phyloP scores from a whole-genome alignment of 176 grass and related monocot species.

The Cenchrus purpureus region DNA sequence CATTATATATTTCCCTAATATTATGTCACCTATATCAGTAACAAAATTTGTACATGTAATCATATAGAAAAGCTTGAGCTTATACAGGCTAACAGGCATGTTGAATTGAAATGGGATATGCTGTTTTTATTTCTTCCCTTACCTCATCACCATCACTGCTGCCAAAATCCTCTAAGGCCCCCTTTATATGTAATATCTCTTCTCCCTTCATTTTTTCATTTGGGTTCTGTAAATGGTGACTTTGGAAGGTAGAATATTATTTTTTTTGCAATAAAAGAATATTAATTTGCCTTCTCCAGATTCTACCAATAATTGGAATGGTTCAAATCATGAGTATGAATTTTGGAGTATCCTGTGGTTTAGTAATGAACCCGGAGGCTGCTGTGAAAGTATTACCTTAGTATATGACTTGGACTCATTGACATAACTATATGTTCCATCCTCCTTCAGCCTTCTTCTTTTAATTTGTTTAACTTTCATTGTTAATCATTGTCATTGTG shows the following conservation, averaged over 20 bases:
- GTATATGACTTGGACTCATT: not conserved
- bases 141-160: not conserved
- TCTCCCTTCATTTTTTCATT: not conserved
- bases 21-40: not conserved
- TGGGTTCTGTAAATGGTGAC: not conserved
- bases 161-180: not conserved
- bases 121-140: not conserved
- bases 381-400: not conserved
- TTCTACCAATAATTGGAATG: not conserved
- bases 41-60: not conserved
- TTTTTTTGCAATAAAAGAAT: not conserved
- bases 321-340: not conserved
- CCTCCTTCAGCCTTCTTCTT: not conserved
- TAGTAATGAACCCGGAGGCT: not conserved
- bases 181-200: not conserved
- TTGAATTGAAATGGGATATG: not conserved
- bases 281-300: not conserved
- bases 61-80: not conserved
- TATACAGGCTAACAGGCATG: not conserved
- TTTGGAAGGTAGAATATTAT: not conserved
- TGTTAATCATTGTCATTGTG: not conserved
- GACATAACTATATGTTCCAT: not conserved
- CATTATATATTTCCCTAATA: not conserved
- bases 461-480: not conserved
- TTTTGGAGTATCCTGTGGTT: not conserved